Evolutionary conservation across 176 grass and related monocot species (phyloP), one percentile per base, ranked within the genome.

Genomic region (Triticum timopheevii): DNA sequence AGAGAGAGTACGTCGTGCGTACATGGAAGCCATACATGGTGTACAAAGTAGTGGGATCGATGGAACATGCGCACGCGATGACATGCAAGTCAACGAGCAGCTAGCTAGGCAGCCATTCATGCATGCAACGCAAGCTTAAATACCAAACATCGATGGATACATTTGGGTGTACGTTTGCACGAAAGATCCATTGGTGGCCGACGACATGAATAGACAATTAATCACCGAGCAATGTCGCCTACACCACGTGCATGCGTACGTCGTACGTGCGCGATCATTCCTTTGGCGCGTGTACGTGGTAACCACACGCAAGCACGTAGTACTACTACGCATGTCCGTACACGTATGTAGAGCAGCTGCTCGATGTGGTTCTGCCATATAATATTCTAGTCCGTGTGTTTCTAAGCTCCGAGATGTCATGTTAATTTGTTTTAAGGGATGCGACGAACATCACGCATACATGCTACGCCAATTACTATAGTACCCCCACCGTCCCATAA

Each of bases 241-340:
- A 7, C 4, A 35, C 36, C 19, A 59, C 56, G 56, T 30, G 28
- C 28, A 30, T 30, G 28, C 28, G 28, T 59, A 61, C 61, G 3
- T 4, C 61, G n/a, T 24, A 50, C 42, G 42, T 15, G 23, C 72
- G 72, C 72, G 72, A 75, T 75, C 72, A 75, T 75, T 75, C 72
- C 42, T 50, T 75, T 24, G 30, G 72, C 72, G 72, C 72, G 72
- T 50, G 72, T 69, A 69, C 56, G 56, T 59, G 56, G 66, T 69
- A 4, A 69, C 31, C 31, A 69, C 13, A 19, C 2, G 56, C 56
- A 59, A 22, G 31, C 45, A 30, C 42, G 42, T 49, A 73, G 22
- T 24, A 12, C 7, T 24, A 12, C 7, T 20, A 1, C 16, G 10
- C 10, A 15, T 65, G 34, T 8, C 42, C 70, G 70, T 73, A 45